Evolutionary conservation across 2,329 filamentous ascomycete species (phyloP), one percentile per base, ranked within the genome.

Genomic region (Ascochyta rabiei): DNA sequence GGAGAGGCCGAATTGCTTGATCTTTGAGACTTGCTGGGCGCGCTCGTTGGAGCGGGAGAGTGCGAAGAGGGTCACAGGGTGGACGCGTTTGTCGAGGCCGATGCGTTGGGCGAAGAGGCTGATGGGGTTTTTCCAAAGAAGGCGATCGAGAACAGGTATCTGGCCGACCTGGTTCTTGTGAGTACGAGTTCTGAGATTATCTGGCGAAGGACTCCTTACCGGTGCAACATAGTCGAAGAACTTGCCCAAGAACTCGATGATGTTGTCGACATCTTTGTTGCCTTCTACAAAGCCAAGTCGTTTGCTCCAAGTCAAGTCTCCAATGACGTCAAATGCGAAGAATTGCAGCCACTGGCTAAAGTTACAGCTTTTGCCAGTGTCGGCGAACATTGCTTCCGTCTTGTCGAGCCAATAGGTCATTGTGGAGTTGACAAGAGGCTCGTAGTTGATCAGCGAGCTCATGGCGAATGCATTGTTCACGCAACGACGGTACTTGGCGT

Each of bases 241-340:
- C 28, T 80, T 81, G 5, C 79, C 79, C 1, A 91, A 73, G 64
- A 89, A 89, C 0, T 73, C 77, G 4, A 92, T 82, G 46, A 92
- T 91, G 0, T 88, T 88, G 58, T 90, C 88, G 12, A 93, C 85
- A 59, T 93, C 90, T 67, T 87, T 81, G 45, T 90, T 87, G 68
- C 84, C 82, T 72, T 93, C 89, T 2, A 93, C 76, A 61, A 93
- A 93, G 0, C 90, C 90, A 53, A 91, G 82, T 0, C 88, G 81
- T 70, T 90, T 90, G 70, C 85, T 86, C 75, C 90, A 92, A 0
- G 89, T 91, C 66, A 92, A 84, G 57, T 90, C 86, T 6, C 89
- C 89, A 58, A 91, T 91, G 13, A 92, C 89, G 68, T 93, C 90
- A 66, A 93, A 93, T 0, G 90, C 90, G 63, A 90, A 92, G 69